These are phyloP conservation scores for Haberlea rhodopensis DNA, from an alignment of 257 asterid species.

Conservation along the genomic window DNA sequence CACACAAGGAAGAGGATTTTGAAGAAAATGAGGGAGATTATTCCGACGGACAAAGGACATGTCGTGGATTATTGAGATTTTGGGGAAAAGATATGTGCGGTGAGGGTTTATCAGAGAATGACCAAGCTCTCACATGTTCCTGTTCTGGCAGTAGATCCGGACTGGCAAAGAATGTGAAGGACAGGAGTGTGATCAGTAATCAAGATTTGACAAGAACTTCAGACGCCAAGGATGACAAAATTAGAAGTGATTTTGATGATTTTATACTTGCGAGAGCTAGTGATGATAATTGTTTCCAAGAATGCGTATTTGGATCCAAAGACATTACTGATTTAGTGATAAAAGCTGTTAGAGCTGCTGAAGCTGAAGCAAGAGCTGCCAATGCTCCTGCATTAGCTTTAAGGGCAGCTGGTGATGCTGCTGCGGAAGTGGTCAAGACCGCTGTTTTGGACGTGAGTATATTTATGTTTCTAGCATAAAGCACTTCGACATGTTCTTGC, in stretches of 20 bases:
- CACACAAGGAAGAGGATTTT: conserved; percentile 64
- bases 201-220: conserved; percentile 47
- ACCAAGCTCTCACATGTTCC: conserved; percentile 61
- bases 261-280: conserved; percentile 64
- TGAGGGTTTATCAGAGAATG: conserved; percentile 66
- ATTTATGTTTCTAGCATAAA: conserved; percentile 19
- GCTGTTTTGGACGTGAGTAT: conserved; percentile 83
- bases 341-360: conserved; percentile 93
- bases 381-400: conserved; percentile 85
- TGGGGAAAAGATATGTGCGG: conserved; percentile 62
- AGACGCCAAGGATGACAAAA: conserved; percentile 51
- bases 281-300: conserved; percentile 81
- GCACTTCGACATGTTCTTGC: conserved; percentile 15
- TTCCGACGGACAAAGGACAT: conserved; percentile 54
- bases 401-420: conserved; percentile 93
- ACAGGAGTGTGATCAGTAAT: conserved; percentile 48
- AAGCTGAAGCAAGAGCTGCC: conserved; percentile 90
- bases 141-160: conserved; percentile 69
- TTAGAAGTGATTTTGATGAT: conserved; percentile 35
- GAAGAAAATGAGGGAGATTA: conserved; percentile 74
- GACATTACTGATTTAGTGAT: conserved; percentile 74
- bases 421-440: conserved; percentile 91
- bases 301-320: conserved; percentile 71
- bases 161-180: conserved; percentile 53
- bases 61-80: conserved; percentile 54